These are phyloP conservation scores for Cladorrhinum samala DNA, from an alignment of 495 filamentous ascomycete species.

Conservation along the genomic window DNA sequence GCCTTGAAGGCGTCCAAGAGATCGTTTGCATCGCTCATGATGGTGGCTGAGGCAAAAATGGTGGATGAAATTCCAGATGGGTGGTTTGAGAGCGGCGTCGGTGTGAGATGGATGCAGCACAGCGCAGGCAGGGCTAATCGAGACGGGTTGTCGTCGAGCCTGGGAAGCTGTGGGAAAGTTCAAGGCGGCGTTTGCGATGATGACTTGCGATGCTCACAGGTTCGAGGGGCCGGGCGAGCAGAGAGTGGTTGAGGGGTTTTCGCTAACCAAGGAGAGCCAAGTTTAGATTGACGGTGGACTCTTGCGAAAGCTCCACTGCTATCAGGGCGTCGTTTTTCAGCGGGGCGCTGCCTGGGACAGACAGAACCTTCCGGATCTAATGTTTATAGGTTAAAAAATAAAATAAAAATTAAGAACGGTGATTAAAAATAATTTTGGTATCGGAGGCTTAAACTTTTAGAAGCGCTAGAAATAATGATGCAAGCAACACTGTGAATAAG, in stretches of 20 bases:
- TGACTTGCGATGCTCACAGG: background rate
- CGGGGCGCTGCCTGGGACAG: background rate
- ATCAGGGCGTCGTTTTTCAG: background rate
- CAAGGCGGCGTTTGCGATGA: background rate
- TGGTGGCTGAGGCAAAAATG: background rate
- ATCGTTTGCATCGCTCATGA: conserved; percentile 57
- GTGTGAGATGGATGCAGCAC: too few species aligned
- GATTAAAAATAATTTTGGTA: too few species aligned
- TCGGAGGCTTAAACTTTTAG: too few species aligned
- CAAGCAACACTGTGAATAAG: too few species aligned
- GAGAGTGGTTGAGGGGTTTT: conserved; percentile 19
- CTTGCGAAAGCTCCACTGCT: background rate
- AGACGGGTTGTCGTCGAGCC: too few species aligned
- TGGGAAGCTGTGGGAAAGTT: conserved; percentile 3
- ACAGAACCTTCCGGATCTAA: too few species aligned
- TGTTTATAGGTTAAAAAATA: too few species aligned
- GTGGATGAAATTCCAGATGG: background rate
- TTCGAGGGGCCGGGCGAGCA: background rate
- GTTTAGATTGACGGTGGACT: conserved; percentile 5
- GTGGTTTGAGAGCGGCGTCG: background rate
- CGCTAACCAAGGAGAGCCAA: conserved; percentile 10
- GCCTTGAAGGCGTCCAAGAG: conserved; percentile 84
- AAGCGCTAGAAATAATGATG: too few species aligned
- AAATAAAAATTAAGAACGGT: too few species aligned
- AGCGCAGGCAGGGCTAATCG: too few species aligned